Evolutionary conservation across 345 rosid species (phyloP).

Genomic region (Alliaria petiolata): DNA sequence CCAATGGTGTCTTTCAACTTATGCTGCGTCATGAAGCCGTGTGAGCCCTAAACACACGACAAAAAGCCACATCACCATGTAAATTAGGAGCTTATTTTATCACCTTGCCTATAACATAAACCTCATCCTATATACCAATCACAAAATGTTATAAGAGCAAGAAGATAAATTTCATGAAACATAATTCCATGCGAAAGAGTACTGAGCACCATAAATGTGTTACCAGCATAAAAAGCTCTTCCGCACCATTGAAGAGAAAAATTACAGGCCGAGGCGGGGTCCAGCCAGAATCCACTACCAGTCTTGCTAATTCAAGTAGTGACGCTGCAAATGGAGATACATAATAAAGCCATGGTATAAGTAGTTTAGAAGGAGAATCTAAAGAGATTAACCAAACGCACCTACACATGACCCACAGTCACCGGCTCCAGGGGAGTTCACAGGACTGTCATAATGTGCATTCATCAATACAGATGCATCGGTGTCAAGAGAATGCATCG

Average conservation of each 20-base stretch:
- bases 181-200: not conserved
- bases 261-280: conserved; percentile 77
- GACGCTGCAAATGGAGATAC: conserved; percentile 59
- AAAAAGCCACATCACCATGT: conserved; percentile 16
- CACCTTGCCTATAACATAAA: conserved; percentile 1
- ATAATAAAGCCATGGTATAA: conserved; percentile 4
- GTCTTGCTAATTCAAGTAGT: conserved; percentile 83
- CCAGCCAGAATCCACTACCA: conserved; percentile 81
- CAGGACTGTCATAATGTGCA: conserved; percentile 93
- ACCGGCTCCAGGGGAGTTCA: conserved; percentile 95
- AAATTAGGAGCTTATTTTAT: not conserved
- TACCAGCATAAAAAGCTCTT: conserved; percentile 94
- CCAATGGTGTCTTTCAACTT: conserved; percentile 86
- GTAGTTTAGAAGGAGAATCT: not conserved
- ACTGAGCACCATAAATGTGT: not conserved
- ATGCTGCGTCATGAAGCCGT: conserved; percentile 87
- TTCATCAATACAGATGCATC: conserved; percentile 84
- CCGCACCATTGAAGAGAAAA: conserved; percentile 94
- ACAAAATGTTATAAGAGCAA: conserved; percentile 6
- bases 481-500: conserved; percentile 51
- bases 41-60: conserved; percentile 72
- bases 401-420: conserved; percentile 99
- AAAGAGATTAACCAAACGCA: conserved; percentile 31
- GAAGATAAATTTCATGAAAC: not conserved
- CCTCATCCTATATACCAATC: conserved; percentile 2